These are phyloP conservation scores for Fusarium sp. DNA, from an alignment of 2,329 filamentous ascomycete species.

Conservation along the genomic window DNA sequence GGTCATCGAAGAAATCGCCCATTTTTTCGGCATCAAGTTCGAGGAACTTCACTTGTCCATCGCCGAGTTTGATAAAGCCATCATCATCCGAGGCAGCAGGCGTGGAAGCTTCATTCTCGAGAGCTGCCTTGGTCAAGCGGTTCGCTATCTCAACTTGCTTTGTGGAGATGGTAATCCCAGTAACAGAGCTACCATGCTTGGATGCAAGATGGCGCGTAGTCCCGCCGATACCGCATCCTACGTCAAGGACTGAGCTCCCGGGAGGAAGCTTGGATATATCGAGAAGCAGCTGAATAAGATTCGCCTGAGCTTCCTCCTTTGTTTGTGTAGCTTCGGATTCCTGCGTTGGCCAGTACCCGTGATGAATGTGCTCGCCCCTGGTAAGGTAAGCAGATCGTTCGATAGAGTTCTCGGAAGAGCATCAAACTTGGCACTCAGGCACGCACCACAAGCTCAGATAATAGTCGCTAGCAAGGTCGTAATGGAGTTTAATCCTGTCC, in stretches of 20 bases:
- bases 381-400: slow-evolving; percentile 6
- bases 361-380: slow-evolving; percentile 73
- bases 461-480: slow-evolving; percentile 71
- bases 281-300: slow-evolving; percentile 67
- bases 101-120: slow-evolving; percentile 40
- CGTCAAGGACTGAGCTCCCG: slow-evolving; percentile 60
- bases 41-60: slow-evolving; percentile 64
- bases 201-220: slow-evolving; percentile 67
- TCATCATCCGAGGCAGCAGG: slow-evolving; percentile 40
- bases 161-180: slow-evolving; percentile 69
- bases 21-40: slow-evolving; percentile 72
- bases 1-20: slow-evolving; percentile 61
- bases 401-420: background rate
- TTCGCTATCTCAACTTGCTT: slow-evolving; percentile 69
- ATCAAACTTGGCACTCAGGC: slow-evolving; percentile 45
- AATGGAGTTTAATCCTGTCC: slow-evolving; percentile 69
- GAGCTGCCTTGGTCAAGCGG: slow-evolving; percentile 56
- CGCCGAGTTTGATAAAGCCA: slow-evolving; percentile 54
- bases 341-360: slow-evolving; percentile 67
- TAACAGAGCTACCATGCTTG: slow-evolving; percentile 63
- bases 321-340: slow-evolving; percentile 60
- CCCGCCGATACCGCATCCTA: slow-evolving; percentile 71
- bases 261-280: slow-evolving; percentile 48
- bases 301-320: slow-evolving; percentile 69
- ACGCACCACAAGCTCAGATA: slow-evolving; percentile 69